phyloP scores from a whole-genome alignment of 306 rosid species.

The Quercus gilva region DNA sequence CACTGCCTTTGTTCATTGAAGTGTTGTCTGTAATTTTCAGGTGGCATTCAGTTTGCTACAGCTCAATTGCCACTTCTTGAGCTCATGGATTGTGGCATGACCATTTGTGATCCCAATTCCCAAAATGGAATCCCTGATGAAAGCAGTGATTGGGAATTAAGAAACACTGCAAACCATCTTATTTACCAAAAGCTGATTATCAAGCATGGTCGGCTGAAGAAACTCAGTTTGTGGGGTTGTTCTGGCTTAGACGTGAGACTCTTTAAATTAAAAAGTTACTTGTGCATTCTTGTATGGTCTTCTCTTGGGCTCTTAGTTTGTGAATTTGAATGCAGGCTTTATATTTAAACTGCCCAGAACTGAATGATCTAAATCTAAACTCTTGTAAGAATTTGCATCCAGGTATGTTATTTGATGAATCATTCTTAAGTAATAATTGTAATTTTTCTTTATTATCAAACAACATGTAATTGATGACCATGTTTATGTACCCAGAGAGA shows the following conservation, averaged over 20 bases:
- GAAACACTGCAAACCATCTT: constrained; percentile 38
- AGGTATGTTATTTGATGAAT: constrained; percentile 45
- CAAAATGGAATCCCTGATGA: constrained; percentile 34
- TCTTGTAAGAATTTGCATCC: constrained; percentile 86
- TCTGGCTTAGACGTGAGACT: constrained; percentile 83
- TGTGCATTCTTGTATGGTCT: constrained; percentile 8
- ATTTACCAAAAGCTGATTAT: constrained; percentile 83
- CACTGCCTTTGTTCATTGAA: constrained; percentile 17
- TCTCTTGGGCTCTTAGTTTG: constrained; percentile 28
- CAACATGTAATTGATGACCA: constrained; percentile 3
- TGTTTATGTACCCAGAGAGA: constrained; percentile 55
- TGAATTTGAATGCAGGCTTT: constrained; percentile 62
- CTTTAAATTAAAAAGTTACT: constrained; percentile 7
- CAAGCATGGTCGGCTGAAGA: constrained; percentile 72
- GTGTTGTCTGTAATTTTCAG: constrained; percentile 39
- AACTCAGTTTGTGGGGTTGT: constrained; percentile 98
- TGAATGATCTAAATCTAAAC: constrained; percentile 81
- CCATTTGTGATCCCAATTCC: constrained; percentile 71
- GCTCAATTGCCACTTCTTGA: constrained; percentile 91
- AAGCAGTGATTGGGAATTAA: constrained; percentile 28
- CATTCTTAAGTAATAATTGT: constrained; percentile 7
- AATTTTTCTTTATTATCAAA: not conserved
- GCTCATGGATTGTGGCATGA: constrained; percentile 98
- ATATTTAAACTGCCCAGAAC: constrained; percentile 79
- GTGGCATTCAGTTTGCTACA: constrained; percentile 93